These are phyloP conservation scores for Leccinum subrobustum DNA, from an alignment of 1,284 basidiomycete genomes.

Conservation along the genomic window DNA sequence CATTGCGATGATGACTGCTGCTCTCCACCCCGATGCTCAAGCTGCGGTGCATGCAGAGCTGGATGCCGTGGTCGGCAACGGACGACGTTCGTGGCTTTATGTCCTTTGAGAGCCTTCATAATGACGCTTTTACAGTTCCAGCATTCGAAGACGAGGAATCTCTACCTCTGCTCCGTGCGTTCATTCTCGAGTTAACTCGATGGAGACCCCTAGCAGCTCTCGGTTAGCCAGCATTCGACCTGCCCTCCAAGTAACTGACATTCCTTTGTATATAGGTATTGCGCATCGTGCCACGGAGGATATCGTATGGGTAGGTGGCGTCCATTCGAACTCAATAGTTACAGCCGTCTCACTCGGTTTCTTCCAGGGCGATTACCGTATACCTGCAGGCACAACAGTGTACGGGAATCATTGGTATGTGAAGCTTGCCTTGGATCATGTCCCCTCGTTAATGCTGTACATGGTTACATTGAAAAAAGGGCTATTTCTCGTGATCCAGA, in stretches of 20 bases:
- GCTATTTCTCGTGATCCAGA: constrained; percentile 16
- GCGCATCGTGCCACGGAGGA: constrained; percentile 15
- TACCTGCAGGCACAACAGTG: constrained; percentile 13
- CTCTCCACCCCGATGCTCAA: constrained; percentile 10
- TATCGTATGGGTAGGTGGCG: constrained; percentile 10
- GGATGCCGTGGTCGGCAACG: constrained; percentile 7
- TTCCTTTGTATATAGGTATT: background rate
- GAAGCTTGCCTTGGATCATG: background rate
- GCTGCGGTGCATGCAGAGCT: constrained; percentile 12
- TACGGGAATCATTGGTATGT: constrained; percentile 12
- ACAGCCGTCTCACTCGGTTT: background rate
- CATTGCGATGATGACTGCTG: constrained; percentile 4
- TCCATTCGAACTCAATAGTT: background rate
- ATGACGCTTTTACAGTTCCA: constrained; percentile 1
- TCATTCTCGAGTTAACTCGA: constrained; percentile 14
- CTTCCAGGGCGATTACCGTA: constrained; percentile 10
- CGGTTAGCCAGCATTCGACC: background rate
- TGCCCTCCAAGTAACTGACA: background rate
- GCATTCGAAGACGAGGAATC: constrained; percentile 10
- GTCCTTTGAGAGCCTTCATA: background rate
- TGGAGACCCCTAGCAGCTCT: constrained; percentile 9
- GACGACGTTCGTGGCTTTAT: constrained; percentile 1
- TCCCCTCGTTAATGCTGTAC: background rate
- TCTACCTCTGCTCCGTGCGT: constrained; percentile 7
- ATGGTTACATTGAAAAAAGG: background rate